These are phyloP conservation scores for Fusarium cyanostomum DNA, from an alignment of 2,329 filamentous ascomycete genomes.

Conservation along the genomic window DNA sequence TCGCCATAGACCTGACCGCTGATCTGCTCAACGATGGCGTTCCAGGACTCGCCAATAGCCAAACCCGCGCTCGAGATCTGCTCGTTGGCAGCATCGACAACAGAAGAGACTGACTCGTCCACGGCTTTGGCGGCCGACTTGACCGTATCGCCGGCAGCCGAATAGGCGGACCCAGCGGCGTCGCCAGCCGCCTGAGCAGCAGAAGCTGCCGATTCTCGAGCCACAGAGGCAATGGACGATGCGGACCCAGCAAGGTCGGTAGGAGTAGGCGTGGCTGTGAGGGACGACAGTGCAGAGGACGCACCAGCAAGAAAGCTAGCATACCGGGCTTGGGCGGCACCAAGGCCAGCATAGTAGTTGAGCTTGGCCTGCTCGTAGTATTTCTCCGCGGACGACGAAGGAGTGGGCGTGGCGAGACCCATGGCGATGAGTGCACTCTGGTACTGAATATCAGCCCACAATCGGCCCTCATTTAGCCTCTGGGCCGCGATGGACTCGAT, in stretches of 20 bases:
- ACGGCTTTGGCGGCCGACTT: conserved; percentile 52
- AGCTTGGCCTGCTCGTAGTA: conserved; percentile 69
- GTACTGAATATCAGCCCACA: conserved; percentile 76
- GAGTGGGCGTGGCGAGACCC: conserved; percentile 64
- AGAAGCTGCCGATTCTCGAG: conserved; percentile 56
- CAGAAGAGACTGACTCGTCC: conserved; percentile 51
- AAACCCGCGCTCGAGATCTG: conserved; percentile 50
- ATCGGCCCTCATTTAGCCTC: conserved; percentile 74
- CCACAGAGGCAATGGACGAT: conserved; percentile 61
- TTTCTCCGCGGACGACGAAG: conserved; percentile 62
- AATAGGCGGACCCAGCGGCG: conserved; percentile 58
- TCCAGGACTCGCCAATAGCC: conserved; percentile 53
- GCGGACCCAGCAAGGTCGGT: conserved; percentile 61
- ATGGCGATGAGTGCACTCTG: conserved; percentile 73
- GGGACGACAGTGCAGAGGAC: conserved; percentile 71
- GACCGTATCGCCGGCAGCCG: conserved; percentile 56
- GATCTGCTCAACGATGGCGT: conserved; percentile 64
- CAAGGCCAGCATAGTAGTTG: conserved; percentile 81
- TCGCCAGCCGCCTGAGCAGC: conserved; percentile 59
- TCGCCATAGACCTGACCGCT: conserved; percentile 76
- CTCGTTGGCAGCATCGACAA: conserved; percentile 57
- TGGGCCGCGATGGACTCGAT: conserved; percentile 74
- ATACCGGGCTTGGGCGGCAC: conserved; percentile 81
- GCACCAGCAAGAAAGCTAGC: conserved; percentile 78
- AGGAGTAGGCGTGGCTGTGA: conserved; percentile 68